These are phyloP conservation scores for Antrodiella citrinella DNA, from an alignment of 768 basidiomycete species.

Conservation along the genomic window DNA sequence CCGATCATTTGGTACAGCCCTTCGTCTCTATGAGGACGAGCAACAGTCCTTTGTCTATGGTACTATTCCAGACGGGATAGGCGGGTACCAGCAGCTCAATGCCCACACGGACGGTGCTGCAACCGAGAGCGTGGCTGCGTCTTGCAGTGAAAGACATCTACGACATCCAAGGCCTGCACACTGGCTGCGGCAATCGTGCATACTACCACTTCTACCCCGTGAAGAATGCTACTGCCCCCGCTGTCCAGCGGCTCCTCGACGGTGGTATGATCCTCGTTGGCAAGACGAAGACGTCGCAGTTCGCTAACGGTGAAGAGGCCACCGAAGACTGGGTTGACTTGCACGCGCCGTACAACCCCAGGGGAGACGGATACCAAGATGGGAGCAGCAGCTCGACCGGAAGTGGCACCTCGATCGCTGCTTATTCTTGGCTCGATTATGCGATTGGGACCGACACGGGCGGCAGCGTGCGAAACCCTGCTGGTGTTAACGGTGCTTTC, in stretches of 20 bases:
- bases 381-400: conserved; percentile 23
- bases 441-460: conserved; percentile 24
- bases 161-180: conserved; percentile 29
- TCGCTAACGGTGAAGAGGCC: conserved; percentile 36
- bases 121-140: conserved; percentile 33
- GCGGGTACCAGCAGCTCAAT: conserved; percentile 20
- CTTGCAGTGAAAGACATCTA: conserved; percentile 43
- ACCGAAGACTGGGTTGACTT: conserved; percentile 26
- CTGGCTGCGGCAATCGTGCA: conserved; percentile 30
- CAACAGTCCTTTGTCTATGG: conserved; percentile 38
- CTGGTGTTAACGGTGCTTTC: conserved; percentile 22
- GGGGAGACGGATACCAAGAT: conserved; percentile 26
- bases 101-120: conserved; percentile 19
- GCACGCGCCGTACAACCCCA: conserved; percentile 24
- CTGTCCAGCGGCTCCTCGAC: conserved; percentile 36
- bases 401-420: conserved; percentile 17
- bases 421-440: conserved; percentile 23
- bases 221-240: conserved; percentile 29
- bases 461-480: conserved; percentile 24
- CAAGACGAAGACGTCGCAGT: conserved; percentile 46
- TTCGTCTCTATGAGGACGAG: conserved; percentile 34
- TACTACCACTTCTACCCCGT: conserved; percentile 27
- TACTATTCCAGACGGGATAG: conserved; percentile 28
- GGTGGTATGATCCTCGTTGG: conserved; percentile 45
- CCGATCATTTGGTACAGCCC: too few species aligned